These are phyloP conservation scores for Aspergillus pseudoterreus DNA, from an alignment of 2,329 filamentous ascomycete species.

Conservation along the genomic window DNA sequence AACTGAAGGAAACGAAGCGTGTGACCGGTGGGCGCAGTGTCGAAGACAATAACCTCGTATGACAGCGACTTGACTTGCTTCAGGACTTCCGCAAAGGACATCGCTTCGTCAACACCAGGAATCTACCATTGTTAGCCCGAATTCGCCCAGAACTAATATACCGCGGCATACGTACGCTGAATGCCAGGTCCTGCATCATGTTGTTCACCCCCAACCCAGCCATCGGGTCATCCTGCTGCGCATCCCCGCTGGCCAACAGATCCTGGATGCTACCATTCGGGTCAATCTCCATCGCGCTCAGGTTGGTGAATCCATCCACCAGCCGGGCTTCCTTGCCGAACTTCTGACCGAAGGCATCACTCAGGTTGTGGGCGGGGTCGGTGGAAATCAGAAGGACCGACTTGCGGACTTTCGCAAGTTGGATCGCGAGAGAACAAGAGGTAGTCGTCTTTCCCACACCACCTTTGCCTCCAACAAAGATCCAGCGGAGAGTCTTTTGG, in stretches of 20 bases:
- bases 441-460: slow-evolving; percentile 99
- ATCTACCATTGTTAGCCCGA: slow-evolving; percentile 58
- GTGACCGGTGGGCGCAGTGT: slow-evolving; percentile 96
- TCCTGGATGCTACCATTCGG: slow-evolving; percentile 98
- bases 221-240: slow-evolving; percentile 61
- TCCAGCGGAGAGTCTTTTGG: slow-evolving; percentile 94
- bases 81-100: slow-evolving; percentile 98
- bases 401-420: slow-evolving; percentile 90
- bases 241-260: slow-evolving; percentile 72
- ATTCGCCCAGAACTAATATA: background rate
- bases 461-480: slow-evolving; percentile 97
- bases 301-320: slow-evolving; percentile 84
- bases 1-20: slow-evolving; percentile 98
- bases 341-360: slow-evolving; percentile 97
- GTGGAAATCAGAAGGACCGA: slow-evolving; percentile 97
- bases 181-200: slow-evolving; percentile 98
- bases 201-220: slow-evolving; percentile 71
- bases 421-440: slow-evolving; percentile 95
- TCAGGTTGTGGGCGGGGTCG: slow-evolving; percentile 96
- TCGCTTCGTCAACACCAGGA: slow-evolving; percentile 96
- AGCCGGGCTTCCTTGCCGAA: slow-evolving; percentile 97
- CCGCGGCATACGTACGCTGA: slow-evolving; percentile 59
- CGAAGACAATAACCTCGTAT: slow-evolving; percentile 99
- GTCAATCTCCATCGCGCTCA: slow-evolving; percentile 99
- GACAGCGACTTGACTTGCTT: slow-evolving; percentile 99